Conservation (phyloP, 2,329 filamentous ascomycete genomes). For the Cercospora sp. region DNA sequence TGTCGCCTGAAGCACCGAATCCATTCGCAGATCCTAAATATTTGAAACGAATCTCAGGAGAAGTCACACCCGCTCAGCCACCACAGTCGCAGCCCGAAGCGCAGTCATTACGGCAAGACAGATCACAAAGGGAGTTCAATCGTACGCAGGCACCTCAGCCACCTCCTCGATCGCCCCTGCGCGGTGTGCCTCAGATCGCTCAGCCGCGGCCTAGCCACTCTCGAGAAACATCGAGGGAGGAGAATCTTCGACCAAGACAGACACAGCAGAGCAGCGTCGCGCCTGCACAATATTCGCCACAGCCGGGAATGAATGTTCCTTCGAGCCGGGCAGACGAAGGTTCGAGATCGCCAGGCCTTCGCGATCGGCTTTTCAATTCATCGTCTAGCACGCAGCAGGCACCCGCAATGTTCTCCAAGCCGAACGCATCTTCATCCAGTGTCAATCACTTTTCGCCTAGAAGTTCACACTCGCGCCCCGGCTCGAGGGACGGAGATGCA, state of each 20-base stretch:
- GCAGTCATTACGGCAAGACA: constrained; percentile 17
- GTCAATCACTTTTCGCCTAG: constrained; percentile 19
- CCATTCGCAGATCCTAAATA: constrained; percentile 36
- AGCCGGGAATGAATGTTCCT: constrained; percentile 21
- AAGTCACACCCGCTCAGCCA: constrained; percentile 17
- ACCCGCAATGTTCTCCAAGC: constrained; percentile 13
- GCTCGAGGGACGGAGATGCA: constrained; percentile 26
- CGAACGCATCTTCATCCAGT: constrained; percentile 27
- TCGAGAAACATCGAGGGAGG: constrained; percentile 15
- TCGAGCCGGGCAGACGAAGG: constrained; percentile 9
- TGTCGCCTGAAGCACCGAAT: constrained; percentile 23
- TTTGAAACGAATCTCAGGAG: constrained; percentile 31
- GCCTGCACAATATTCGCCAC: constrained; percentile 17
- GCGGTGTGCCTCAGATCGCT: constrained; percentile 6
- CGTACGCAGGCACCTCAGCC: constrained; percentile 12
- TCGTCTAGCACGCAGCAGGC: not conserved
- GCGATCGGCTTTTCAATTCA: not conserved
- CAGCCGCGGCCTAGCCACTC: constrained; percentile 13
- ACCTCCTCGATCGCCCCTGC: constrained; percentile 12
- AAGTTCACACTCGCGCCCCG: constrained; percentile 20
- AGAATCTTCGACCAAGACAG: constrained; percentile 19
- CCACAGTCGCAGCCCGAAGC: constrained; percentile 10
- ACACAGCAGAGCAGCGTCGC: constrained; percentile 4
- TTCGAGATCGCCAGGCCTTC: constrained; percentile 25
- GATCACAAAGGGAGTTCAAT: constrained; percentile 12